Evolutionary conservation across 257 asterid species (phyloP), one percentile per base, ranked within the genome.

Genomic region (Fraxinus americana): DNA sequence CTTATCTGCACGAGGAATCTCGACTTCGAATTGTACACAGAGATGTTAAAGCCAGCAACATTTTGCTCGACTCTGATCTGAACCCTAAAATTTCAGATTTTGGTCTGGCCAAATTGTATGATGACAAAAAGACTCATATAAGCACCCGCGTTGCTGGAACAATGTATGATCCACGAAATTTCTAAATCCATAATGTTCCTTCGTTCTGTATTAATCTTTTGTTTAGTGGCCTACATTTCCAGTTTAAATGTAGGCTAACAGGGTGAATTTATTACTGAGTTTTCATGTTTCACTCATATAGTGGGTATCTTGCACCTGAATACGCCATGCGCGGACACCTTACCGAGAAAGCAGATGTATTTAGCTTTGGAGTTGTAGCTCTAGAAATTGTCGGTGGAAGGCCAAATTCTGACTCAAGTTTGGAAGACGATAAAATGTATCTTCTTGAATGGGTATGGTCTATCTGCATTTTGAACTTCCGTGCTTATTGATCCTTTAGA

Each of bases 111-210:
- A 91, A 90, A 79, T 81, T 91, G 35, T 91, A 89, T 17, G 94
- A 91, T 43, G 97, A 91, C 83, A 88, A 84, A 27, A 82, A 77
- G 91, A 92, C 97, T 12, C 97, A 94, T 80, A 90, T 94, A 78
- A 91, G 96, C 85, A 91, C 98, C 74, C 88, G 90, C 77, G 90
- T 92, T 78, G 98, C 98, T 17, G 98, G 98, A 79, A 94, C 98
- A 70, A 82, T 86, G 98, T 92, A 83, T 85, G 94, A 70, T 76
- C 52, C 76, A 12, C 59, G 38, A 71, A 69, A 39, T 38, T 54
- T 61, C 43, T 54, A 66, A 6, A 50, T 54, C 65, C n/a, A 4
- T 45, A 12, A 9, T 23, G 35, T 52, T 73, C 63, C 54, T 75
- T 54, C 1, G 39, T 30, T 30, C 57, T 48, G 57, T 48, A 48